A percentile compares a stretch with the other conserved stretches of the same genome.
Evolutionary conservation across 1,284 basidiomycete species (phyloP).

Genomic region (Heterobasidion occidentale): DNA sequence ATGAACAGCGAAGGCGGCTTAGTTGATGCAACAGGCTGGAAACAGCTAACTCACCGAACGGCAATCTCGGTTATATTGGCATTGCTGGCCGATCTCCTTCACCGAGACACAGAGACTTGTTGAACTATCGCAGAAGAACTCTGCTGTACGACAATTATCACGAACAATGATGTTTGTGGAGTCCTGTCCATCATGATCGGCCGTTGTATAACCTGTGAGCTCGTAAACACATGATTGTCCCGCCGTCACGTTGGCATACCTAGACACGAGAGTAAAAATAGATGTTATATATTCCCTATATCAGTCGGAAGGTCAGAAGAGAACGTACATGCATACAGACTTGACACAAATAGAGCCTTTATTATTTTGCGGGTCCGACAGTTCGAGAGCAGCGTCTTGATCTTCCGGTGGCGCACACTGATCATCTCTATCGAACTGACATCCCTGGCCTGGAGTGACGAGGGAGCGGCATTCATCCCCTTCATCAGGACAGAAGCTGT

Average conservation of each 20-base stretch:
- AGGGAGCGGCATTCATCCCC: slow-evolving; percentile 51
- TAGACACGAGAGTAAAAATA: slow-evolving; percentile 15
- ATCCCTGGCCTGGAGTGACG: slow-evolving; percentile 38
- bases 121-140: slow-evolving; percentile 49
- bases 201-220: slow-evolving; percentile 51
- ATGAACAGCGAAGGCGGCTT: too few relatives aligned
- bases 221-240: slow-evolving; percentile 52
- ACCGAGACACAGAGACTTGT: slow-evolving; percentile 37
- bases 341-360: slow-evolving; percentile 58
- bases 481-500: slow-evolving; percentile 67
- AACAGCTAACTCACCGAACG: slow-evolving; percentile 25
- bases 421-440: slow-evolving; percentile 69
- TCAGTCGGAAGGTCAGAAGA: neutral
- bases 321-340: slow-evolving; percentile 52
- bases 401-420: slow-evolving; percentile 44
- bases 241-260: slow-evolving; percentile 50
- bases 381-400: slow-evolving; percentile 25
- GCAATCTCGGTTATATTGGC: slow-evolving; percentile 53
- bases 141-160: slow-evolving; percentile 50
- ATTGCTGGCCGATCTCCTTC: slow-evolving; percentile 36
- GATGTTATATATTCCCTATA: neutral
- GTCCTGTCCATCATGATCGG: slow-evolving; percentile 32
- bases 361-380: slow-evolving; percentile 33
- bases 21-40: neutral
- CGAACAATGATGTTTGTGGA: slow-evolving; percentile 48